Conservation (phyloP, 1,284 basidiomycete species). For the Cryptococcus sp. region DNA sequence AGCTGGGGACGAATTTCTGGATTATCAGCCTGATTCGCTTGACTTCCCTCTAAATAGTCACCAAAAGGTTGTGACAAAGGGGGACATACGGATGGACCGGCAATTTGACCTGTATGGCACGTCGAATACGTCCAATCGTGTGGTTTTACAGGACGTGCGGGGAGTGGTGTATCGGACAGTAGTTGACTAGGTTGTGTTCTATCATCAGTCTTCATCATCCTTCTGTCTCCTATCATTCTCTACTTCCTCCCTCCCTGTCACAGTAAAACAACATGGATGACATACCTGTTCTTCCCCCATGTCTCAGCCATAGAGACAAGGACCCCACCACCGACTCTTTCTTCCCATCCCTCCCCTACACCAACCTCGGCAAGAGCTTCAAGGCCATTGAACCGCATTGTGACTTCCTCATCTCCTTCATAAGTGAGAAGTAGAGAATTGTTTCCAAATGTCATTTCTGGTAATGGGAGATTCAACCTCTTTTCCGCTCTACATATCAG, state of each 20-base stretch:
- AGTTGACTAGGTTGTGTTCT: constrained; percentile 28
- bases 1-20: constrained; percentile 53
- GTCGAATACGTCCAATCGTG: constrained; percentile 99
- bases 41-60: neutral
- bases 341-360: constrained; percentile 62
- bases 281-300: constrained; percentile 82
- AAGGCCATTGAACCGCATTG: constrained; percentile 64
- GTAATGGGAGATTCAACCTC: constrained; percentile 73
- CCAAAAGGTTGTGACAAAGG: neutral
- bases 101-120: constrained; percentile 66
- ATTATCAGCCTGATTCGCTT: neutral
- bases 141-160: constrained; percentile 72
- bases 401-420: constrained; percentile 55
- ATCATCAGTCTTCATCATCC: neutral
- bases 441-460: constrained; percentile 95
- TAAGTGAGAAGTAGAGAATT: constrained; percentile 65
- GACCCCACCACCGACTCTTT: constrained; percentile 76
- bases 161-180: constrained; percentile 59
- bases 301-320: constrained; percentile 91
- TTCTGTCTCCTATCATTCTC: neutral
- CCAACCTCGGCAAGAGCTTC: constrained; percentile 71
- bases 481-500: constrained; percentile 55
- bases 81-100: constrained; percentile 25
- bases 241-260: neutral
- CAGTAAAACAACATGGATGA: neutral